These are phyloP conservation scores for Monilinia vaccinii-corymbosi DNA, from an alignment of 2,329 filamentous ascomycete species.

Conservation along the genomic window DNA sequence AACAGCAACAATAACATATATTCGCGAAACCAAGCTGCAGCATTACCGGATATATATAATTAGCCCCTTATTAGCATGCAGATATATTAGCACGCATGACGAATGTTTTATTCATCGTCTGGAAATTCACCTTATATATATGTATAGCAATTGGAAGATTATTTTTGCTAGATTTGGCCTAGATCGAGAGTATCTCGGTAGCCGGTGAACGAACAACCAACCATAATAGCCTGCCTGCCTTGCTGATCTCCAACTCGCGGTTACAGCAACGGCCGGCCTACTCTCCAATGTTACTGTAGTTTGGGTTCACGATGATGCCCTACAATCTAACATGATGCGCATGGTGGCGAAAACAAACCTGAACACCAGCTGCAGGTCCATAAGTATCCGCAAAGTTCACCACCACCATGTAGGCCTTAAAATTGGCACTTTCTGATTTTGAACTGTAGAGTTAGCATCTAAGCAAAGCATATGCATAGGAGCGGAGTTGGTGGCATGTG, in stretches of 20 bases:
- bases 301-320: neutral
- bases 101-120: neutral
- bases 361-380: conserved; percentile 1
- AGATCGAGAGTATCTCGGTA: conserved; percentile 46
- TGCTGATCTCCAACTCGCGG: conserved; percentile 37
- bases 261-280: conserved; percentile 46
- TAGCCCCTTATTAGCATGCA: neutral
- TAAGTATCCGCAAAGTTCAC: conserved; percentile 1
- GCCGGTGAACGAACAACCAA: conserved; percentile 41
- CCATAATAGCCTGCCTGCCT: conserved; percentile 44
- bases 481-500: neutral
- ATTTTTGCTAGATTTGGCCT: conserved; percentile 39
- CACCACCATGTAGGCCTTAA: neutral
- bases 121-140: conserved; percentile 39
- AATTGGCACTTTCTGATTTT: neutral
- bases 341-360: neutral
- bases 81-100: too few relatives aligned
- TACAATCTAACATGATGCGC: too few relatives aligned
- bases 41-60: conserved; percentile 5
- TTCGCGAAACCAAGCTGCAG: conserved; percentile 5
- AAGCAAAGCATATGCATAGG: neutral
- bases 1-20: neutral
- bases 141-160: conserved; percentile 47
- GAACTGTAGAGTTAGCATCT: neutral
- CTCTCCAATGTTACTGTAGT: conserved; percentile 25